Base-by-base conservation (phyloP, 352 stramenopile species). In the Pilasporangium apinafurcum region DNA sequence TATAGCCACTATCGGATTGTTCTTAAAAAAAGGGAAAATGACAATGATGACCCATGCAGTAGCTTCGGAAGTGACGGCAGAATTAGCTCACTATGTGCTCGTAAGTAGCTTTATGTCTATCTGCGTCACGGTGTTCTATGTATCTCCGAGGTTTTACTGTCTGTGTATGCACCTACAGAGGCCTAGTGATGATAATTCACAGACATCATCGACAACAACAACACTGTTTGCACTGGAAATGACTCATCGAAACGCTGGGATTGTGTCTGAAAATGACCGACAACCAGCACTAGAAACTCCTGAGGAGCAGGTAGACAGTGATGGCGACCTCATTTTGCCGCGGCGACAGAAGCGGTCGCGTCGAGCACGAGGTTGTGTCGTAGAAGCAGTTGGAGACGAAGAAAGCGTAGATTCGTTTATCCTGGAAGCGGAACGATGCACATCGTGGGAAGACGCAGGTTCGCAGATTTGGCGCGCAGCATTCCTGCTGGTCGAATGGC, bases 381-480 rank as follows among this genome's bases (percentile, higher is more conserved):
- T n/a, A n/a, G 9, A 1, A 0, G 20, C 7, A 24, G 13, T 9
- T 3, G 41, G 22, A 31, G 41, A 21, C 21, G 29, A 39, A 4
- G 37, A 33, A 16, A 42, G 22, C 4, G 44, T 56, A 4, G 33
- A 34, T 40, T 32, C 39, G 6, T 62, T 59, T 27, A 20, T 64
- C 1, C 40, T 73, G 35, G 51, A 60, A 37, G 51, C 50, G 22
- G 32, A 32, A 14, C 49, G 31, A 33, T 43, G 18, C 3, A 64
- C 38, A 18, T 43, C 59, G 18, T 75, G 62, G 59, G 30, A 68
- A 24, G 49, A 51, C 25, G 62, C 65, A 14, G 62, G 68, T 12
- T 61, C 62, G 16, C 65, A 81, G 34, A 45, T 78, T 36, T 78
- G 76, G 72, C 62, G 69, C 24, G 72, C 65, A 37, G 71, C 76